These are phyloP conservation scores for Sclerotinia subarctica DNA, from an alignment of 2,329 filamentous ascomycete genomes.

Conservation along the genomic window DNA sequence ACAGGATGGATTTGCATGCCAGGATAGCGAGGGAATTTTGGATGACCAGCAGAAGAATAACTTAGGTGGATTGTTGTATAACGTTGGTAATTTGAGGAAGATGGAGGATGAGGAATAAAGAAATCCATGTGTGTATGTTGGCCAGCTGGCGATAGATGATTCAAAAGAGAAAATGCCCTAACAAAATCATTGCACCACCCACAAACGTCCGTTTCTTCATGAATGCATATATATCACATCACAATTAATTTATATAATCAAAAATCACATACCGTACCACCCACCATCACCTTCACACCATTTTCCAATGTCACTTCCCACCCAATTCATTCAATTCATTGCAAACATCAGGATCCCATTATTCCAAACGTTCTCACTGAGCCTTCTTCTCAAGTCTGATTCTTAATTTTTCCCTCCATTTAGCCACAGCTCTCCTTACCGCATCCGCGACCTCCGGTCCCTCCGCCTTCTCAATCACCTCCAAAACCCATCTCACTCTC, in stretches of 20 bases:
- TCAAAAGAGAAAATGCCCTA: not conserved
- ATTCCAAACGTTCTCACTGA: too few relatives aligned
- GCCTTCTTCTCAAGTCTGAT: not conserved
- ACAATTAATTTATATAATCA: not conserved
- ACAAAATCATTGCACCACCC: not conserved
- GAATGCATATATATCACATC: not conserved
- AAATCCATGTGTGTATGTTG: not conserved
- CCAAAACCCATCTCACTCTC: slow-evolving; percentile 31
- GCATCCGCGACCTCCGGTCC: slow-evolving; percentile 31
- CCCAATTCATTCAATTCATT: not conserved
- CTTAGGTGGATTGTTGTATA: slow-evolving; percentile 42
- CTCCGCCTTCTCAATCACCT: slow-evolving; percentile 29
- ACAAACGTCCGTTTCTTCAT: not conserved
- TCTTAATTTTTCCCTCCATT: slow-evolving; percentile 23
- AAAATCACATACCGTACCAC: not conserved
- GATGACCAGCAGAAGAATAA: slow-evolving; percentile 38
- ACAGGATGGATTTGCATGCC: not conserved
- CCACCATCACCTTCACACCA: not conserved
- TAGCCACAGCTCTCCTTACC: slow-evolving; percentile 25
- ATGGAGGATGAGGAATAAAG: slow-evolving; percentile 31
- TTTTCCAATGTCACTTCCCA: not conserved
- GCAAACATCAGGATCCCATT: too few relatives aligned
- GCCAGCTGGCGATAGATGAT: not conserved
- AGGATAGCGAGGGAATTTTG: slow-evolving; percentile 5
- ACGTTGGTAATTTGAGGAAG: slow-evolving; percentile 38